Percentiles rank a stretch among this genome's conserved stretches.
Conservation (phyloP, 2,329 filamentous ascomycete genomes). For the Clonostachys solani region DNA sequence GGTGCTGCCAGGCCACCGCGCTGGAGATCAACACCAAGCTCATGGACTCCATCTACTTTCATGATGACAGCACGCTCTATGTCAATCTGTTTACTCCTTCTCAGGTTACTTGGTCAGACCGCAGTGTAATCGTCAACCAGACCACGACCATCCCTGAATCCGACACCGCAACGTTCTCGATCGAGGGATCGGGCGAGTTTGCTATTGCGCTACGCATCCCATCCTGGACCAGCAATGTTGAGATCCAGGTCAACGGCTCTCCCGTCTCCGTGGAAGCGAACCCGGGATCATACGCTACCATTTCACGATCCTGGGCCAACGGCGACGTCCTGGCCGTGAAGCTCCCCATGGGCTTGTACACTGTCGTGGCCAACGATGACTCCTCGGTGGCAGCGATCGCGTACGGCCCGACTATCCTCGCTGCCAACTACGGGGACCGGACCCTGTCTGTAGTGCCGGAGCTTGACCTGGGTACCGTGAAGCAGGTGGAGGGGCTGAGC, state of each 20-base stretch:
- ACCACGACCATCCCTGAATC: conserved; percentile 33
- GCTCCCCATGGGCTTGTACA: conserved; percentile 39
- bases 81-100: conserved; percentile 46
- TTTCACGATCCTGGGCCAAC: conserved; percentile 33
- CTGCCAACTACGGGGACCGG: conserved; percentile 36
- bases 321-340: conserved; percentile 36
- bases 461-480: conserved; percentile 20
- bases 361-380: conserved; percentile 42
- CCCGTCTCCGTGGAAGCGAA: conserved; percentile 11
- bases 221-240: conserved; percentile 32
- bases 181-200: conserved; percentile 26
- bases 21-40: conserved; percentile 50
- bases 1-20: conserved; percentile 49
- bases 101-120: conserved; percentile 34
- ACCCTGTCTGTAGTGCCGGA: conserved; percentile 16
- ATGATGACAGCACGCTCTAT: conserved; percentile 33
- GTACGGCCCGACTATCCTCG: conserved; percentile 39
- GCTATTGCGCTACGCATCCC: conserved; percentile 40
- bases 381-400: conserved; percentile 34
- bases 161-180: conserved; percentile 30
- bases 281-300: conserved; percentile 32
- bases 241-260: conserved; percentile 35
- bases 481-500: conserved; percentile 13
- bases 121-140: conserved; percentile 33
- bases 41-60: conserved; percentile 47